Conservation (phyloP, 768 basidiomycete genomes). For the Chalciporus pseudorubinellus region DNA sequence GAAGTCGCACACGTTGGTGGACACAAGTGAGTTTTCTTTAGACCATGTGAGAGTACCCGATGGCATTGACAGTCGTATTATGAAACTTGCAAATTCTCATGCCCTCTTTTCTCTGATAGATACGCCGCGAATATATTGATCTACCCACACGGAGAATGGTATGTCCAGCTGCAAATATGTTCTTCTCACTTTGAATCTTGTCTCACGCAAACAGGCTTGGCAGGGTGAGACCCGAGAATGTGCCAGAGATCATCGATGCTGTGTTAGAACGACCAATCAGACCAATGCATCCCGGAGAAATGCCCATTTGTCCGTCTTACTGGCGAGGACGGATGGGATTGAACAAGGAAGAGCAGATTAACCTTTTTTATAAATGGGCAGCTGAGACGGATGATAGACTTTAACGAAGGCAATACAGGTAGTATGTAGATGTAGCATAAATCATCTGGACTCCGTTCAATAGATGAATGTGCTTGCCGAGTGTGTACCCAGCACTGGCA, state of each 20-base stretch:
- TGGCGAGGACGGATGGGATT: slow-evolving; percentile 78
- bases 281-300: slow-evolving; percentile 28
- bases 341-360: slow-evolving; percentile 53
- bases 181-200: not conserved
- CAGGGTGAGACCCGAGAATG: slow-evolving; percentile 53
- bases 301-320: slow-evolving; percentile 44
- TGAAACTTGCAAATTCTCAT: no score
- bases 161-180: slow-evolving; percentile 16
- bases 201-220: slow-evolving; percentile 52
- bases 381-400: not conserved
- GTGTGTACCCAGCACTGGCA: no score
- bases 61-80: no score
- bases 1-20: slow-evolving; percentile 82
- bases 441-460: not conserved
- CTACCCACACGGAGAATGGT: slow-evolving; percentile 76
- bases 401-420: not conserved
- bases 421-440: no score
- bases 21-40: slow-evolving; percentile 58
- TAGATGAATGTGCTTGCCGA: no score
- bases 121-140: slow-evolving; percentile 69
- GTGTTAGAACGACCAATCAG: slow-evolving; percentile 33
- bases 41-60: not conserved
- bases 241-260: slow-evolving; percentile 49
- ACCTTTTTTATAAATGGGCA: slow-evolving; percentile 28
- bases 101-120: slow-evolving; percentile 32